These are phyloP conservation scores for Elsinoe ampelina DNA, from an alignment of 2,329 filamentous ascomycete species.

Conservation along the genomic window DNA sequence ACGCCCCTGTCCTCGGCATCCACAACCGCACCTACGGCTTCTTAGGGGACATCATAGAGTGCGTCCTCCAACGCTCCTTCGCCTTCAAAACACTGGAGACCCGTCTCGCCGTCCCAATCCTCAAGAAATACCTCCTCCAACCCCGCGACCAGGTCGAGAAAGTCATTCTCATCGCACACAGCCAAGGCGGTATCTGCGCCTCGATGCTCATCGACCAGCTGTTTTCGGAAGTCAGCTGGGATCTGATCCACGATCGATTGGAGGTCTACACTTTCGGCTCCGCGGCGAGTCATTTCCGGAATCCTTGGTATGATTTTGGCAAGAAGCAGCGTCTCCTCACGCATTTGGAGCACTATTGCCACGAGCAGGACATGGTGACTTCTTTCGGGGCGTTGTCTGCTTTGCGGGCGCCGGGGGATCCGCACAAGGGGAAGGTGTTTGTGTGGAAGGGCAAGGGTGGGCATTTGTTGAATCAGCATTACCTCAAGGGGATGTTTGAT, in stretches of 20 bases:
- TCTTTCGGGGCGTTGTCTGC: slow-evolving; percentile 62
- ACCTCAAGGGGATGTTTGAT: slow-evolving; percentile 52
- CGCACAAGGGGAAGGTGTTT: slow-evolving; percentile 43
- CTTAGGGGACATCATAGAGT: slow-evolving; percentile 68
- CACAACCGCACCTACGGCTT: slow-evolving; percentile 44
- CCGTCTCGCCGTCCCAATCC: slow-evolving; percentile 37
- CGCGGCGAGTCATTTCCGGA: slow-evolving; percentile 75
- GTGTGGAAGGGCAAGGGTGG: slow-evolving; percentile 28
- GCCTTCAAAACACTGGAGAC: slow-evolving; percentile 60
- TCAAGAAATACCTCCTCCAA: slow-evolving; percentile 49
- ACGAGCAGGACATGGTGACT: slow-evolving; percentile 64
- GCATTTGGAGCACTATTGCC: slow-evolving; percentile 73
- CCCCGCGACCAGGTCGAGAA: slow-evolving; percentile 47
- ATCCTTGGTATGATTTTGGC: slow-evolving; percentile 27
- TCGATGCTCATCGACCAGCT: slow-evolving; percentile 68
- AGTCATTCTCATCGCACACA: slow-evolving; percentile 65
- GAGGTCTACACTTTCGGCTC: slow-evolving; percentile 71
- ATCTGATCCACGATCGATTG: slow-evolving; percentile 52
- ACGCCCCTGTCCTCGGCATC: slow-evolving; percentile 26
- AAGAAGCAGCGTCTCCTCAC: slow-evolving; percentile 43
- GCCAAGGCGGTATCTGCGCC: slow-evolving; percentile 67
- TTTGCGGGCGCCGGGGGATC: slow-evolving; percentile 47
- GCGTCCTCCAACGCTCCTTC: slow-evolving; percentile 66
- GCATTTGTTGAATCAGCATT: slow-evolving; percentile 46
- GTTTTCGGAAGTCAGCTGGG: slow-evolving; percentile 58